phyloP scores from a whole-genome alignment of 352 stramenopile genomes.

The Globisporangium cystogenes region DNA sequence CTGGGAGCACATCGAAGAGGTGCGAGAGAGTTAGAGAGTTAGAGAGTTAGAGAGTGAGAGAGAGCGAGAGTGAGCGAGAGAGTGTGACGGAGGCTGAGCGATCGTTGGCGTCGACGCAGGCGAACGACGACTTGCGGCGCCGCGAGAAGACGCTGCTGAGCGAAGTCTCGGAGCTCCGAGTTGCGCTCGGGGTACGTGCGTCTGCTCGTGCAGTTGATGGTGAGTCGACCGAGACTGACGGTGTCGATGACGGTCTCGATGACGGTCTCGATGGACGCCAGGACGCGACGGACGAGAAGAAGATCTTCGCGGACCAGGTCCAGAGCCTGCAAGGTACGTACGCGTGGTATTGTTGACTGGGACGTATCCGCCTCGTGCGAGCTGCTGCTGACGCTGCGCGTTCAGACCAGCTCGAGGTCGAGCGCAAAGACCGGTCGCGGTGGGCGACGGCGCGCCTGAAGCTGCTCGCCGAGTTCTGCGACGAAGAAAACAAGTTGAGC shows the following conservation, averaged over 20 bases:
- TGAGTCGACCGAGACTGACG: too few relatives aligned
- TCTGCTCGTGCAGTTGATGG: background rate
- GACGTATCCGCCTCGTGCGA: too few relatives aligned
- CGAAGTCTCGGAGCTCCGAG: slow-evolving; percentile 47
- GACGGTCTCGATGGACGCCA: slow-evolving; percentile 13
- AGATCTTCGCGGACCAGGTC: slow-evolving; percentile 44
- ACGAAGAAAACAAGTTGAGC: slow-evolving; percentile 73
- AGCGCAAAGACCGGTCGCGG: slow-evolving; percentile 53
- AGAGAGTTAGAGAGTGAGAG: too few relatives aligned
- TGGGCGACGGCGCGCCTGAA: slow-evolving; percentile 68
- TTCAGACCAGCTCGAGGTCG: slow-evolving; percentile 57
- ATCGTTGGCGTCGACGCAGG: slow-evolving; percentile 14
- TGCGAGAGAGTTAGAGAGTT: slow-evolving; percentile 13
- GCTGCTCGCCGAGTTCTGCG: slow-evolving; percentile 72
- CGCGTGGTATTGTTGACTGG: slow-evolving; percentile 3
- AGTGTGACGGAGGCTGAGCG: too few relatives aligned
- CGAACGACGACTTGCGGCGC: slow-evolving; percentile 40
- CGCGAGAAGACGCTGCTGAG: slow-evolving; percentile 45
- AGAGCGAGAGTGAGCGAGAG: background rate
- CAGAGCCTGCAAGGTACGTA: slow-evolving; percentile 36
- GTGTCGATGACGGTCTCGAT: background rate
- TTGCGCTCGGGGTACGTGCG: slow-evolving; percentile 33
- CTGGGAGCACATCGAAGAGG: slow-evolving; percentile 39
- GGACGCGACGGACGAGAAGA: slow-evolving; percentile 54
- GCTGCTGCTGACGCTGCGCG: background rate